phyloP scores from a whole-genome alignment of 805 yeast species.

The Metschnikowia cerradonensis region DNA sequence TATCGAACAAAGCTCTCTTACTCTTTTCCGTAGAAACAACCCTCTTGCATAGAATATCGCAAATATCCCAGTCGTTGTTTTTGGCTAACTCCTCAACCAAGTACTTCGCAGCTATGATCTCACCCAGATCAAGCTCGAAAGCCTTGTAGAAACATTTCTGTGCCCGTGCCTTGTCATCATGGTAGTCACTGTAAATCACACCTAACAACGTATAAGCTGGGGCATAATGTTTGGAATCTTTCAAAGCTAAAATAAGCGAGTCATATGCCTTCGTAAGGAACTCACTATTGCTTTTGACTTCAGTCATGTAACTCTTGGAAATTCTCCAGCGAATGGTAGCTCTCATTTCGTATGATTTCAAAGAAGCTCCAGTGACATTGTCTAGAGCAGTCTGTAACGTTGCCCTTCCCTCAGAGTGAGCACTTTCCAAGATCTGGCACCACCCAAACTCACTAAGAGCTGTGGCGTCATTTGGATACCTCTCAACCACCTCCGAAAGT shows the following conservation, averaged over 20 bases:
- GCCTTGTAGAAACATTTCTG: conserved; percentile 86
- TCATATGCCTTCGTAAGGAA: conserved; percentile 50
- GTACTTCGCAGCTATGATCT: conserved; percentile 67
- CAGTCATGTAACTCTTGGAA: conserved; percentile 57
- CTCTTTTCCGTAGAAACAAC: conserved; percentile 63
- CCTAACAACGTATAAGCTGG: conserved; percentile 84
- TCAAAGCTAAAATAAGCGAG: conserved; percentile 56
- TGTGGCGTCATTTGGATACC: conserved; percentile 48
- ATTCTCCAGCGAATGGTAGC: conserved; percentile 69
- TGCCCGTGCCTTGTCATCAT: conserved; percentile 62
- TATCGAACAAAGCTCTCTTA: conserved; percentile 39
- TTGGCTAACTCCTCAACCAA: conserved; percentile 68
- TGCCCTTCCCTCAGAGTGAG: conserved; percentile 48
- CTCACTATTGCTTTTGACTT: conserved; percentile 15
- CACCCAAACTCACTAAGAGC: conserved; percentile 73
- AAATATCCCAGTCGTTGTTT: conserved; percentile 77
- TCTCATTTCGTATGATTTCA: conserved; percentile 49
- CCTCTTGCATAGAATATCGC: conserved; percentile 65
- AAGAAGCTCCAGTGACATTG: conserved; percentile 46
- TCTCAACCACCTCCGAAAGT: conserved; percentile 47
- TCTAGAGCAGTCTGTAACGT: conserved; percentile 44
- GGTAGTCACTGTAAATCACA: conserved; percentile 55
- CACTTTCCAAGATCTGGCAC: conserved; percentile 61
- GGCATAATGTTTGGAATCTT: conserved; percentile 61
- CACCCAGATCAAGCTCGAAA: conserved; percentile 78